These are phyloP conservation scores for Centaurea solstitialis DNA, from an alignment of 129 eudicot genomes.

Conservation along the genomic window DNA sequence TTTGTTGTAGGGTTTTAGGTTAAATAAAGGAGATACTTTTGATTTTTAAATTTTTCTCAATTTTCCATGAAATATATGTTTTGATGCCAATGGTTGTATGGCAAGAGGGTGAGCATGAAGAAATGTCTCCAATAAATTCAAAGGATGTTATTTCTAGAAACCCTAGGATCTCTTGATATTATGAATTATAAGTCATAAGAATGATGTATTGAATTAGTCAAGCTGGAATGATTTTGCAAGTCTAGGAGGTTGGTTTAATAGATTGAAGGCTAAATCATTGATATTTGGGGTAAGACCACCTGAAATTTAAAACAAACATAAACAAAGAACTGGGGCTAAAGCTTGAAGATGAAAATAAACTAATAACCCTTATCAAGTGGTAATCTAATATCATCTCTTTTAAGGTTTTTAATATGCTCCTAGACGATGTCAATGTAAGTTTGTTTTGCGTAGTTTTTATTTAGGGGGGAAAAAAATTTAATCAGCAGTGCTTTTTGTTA, in stretches of 20 bases:
- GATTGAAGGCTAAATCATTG: neutral
- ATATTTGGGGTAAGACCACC: no score
- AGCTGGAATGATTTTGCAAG: neutral
- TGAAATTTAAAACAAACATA: no score
- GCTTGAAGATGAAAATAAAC: neutral
- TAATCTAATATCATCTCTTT: neutral
- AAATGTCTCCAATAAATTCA: neutral
- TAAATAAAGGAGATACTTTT: neutral
- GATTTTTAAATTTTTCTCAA: neutral
- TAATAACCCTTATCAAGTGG: neutral
- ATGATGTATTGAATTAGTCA: neutral
- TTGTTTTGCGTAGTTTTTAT: neutral
- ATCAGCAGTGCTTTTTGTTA: neutral
- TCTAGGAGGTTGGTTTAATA: neutral
- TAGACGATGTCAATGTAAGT: neutral
- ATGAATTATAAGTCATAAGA: neutral
- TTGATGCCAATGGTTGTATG: neutral
- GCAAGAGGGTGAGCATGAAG: neutral
- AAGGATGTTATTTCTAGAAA: neutral
- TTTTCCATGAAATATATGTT: neutral
- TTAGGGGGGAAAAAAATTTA: neutral
- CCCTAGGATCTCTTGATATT: neutral
- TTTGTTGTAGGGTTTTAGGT: no score
- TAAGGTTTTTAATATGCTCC: constrained; percentile 7
- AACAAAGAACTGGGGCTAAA: neutral